Base-by-base conservation (phyloP, 805 yeast genomes). In the Ogataea minuta region DNA sequence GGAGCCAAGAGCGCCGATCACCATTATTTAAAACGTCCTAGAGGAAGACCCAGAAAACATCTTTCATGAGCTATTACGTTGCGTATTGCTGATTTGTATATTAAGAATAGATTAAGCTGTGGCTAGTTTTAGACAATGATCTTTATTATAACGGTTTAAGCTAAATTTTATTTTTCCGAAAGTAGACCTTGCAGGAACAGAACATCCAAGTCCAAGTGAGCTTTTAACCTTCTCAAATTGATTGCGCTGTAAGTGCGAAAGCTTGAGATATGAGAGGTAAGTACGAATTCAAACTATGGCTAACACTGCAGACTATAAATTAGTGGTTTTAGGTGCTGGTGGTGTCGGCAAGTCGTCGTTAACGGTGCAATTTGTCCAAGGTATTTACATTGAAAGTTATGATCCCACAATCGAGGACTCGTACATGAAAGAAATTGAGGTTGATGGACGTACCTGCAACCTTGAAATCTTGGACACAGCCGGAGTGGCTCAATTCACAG, bases 351-450 rank as follows among this genome's bases (percentile, higher is more conserved):
- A 91, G 56, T 87, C 97, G 16, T 89, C 95, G 27, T 69, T 91
- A 28, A 89, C 96, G 1, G 95, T 88, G 5, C 95, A 88, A 58
- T 90, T 84, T 57, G 95, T 88, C 3, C 95, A 87, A 59, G 93
- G 93, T 9, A 84, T 84, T 2, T 90, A 87, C 60, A 78, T 87
- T 39, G 97, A 91, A 55, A 76, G 88, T 25, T 91, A 91, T 64
- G 98, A 91, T 57, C 98, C 99, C 7, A 93, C 99, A 7, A 93
- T 91, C 49, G 99, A 91, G 60, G 98, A 91, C 57, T 87, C 96
- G 1, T 93, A 91, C 63, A 71, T 95, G 32, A 90, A 88, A 57
- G 90, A 86, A 50, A 79, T 88, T 42, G 89, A 83, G 54, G 81
- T 91, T 24, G 96, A 91, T 60, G 95, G 89, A 23, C 76, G 91